Conservation (phyloP, 176 grass and related monocot species). For the Oryza glaberrima region DNA sequence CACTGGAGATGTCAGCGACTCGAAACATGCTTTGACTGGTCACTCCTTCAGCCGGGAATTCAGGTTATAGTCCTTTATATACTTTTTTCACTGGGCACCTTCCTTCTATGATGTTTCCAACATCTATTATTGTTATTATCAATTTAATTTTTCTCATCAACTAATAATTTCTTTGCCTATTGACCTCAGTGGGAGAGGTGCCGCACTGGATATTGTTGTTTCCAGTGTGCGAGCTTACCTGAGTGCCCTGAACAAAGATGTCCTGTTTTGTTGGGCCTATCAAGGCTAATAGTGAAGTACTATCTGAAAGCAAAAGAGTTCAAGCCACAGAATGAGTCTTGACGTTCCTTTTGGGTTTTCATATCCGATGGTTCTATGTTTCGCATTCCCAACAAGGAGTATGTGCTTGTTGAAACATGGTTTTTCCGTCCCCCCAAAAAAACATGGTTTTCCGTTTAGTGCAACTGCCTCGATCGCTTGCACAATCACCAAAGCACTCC, state of each 20-base stretch:
- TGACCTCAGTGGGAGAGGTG: conserved; percentile 77
- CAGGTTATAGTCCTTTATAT: conserved; percentile 51
- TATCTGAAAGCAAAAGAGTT: conserved; percentile 18
- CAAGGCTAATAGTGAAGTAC: conserved; percentile 52
- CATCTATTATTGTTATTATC: neutral
- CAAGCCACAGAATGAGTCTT: conserved; percentile 30
- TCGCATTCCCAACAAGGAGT: neutral
- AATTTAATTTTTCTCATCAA: neutral
- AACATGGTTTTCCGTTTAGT: neutral
- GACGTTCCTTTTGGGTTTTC: neutral
- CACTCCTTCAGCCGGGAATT: conserved; percentile 58
- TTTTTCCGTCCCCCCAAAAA: too few species aligned
- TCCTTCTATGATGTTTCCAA: neutral
- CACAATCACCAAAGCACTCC: too few species aligned
- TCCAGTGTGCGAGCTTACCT: conserved; percentile 91
- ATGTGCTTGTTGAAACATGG: neutral
- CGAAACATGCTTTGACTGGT: conserved; percentile 55
- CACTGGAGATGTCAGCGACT: conserved; percentile 41
- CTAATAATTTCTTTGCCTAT: neutral
- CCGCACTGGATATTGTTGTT: conserved; percentile 77
- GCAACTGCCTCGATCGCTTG: neutral
- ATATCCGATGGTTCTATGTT: too few species aligned
- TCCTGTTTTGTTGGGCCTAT: conserved; percentile 63
- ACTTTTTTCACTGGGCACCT: neutral
- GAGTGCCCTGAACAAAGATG: conserved; percentile 87